phyloP scores from a whole-genome alignment of 106 monocot genomes.

The Allium cepa region DNA sequence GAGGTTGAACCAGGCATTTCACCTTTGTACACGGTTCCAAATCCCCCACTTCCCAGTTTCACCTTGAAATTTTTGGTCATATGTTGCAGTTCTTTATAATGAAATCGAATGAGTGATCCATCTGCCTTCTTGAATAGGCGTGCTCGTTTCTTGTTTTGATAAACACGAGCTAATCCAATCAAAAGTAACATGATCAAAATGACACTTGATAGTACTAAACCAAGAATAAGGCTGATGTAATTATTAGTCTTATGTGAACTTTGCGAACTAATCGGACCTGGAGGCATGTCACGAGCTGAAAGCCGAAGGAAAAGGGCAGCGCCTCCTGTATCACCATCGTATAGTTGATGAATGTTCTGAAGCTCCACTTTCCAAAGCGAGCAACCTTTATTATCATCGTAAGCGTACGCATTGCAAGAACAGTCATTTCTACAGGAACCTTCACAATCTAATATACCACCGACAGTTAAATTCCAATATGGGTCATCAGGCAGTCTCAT shows the following conservation, averaged over 20 bases:
- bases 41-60: constrained; percentile 1
- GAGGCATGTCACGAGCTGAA: constrained; percentile 14
- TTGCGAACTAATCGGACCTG: constrained; percentile 6
- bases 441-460: constrained; percentile 10
- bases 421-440: constrained; percentile 19
- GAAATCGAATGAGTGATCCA: constrained; percentile 7
- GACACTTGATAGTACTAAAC: no score
- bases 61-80: constrained; percentile 32
- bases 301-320: constrained; percentile 20
- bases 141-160: constrained; percentile 5
- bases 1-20: constrained; percentile 5
- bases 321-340: constrained; percentile 2
- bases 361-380: constrained; percentile 18
- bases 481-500: constrained; percentile 11
- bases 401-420: constrained; percentile 27
- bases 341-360: constrained; percentile 14
- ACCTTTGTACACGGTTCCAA: background rate
- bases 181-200: no score
- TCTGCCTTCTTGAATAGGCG: background rate
- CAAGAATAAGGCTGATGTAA: no score
- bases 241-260: background rate
- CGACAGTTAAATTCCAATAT: background rate
- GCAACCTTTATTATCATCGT: constrained; percentile 8
- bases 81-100: constrained; percentile 4
- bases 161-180: background rate